phyloP scores from a whole-genome alignment of 169 alveolate genomes.

The Cryptosporidium meleagridis region DNA sequence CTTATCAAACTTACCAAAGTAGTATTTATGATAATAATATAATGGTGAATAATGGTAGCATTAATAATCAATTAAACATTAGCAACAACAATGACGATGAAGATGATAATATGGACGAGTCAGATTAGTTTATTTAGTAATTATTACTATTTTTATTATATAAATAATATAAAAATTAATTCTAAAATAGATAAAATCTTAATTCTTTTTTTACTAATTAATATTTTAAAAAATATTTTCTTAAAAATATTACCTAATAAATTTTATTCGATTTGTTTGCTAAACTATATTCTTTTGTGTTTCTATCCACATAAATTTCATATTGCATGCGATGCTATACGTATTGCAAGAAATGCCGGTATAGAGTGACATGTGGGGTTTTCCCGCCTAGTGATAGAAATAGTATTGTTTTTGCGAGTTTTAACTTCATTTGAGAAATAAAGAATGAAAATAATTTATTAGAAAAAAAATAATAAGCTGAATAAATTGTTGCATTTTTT shows the following conservation, averaged over 20 bases:
- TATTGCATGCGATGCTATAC: constrained; percentile 4
- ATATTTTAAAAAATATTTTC: background rate
- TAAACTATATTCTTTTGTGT: background rate
- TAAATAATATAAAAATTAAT: too few species aligned
- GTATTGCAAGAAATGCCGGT: constrained; percentile 14
- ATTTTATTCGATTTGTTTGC: background rate
- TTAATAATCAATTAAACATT: background rate
- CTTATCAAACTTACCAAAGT: background rate
- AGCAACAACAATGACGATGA: constrained; percentile 19
- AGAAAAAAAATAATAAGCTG: background rate
- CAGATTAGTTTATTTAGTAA: constrained; percentile 15
- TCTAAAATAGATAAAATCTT: background rate
- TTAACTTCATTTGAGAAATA: background rate
- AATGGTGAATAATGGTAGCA: background rate
- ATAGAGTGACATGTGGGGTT: constrained; percentile 46
- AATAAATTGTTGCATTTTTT: background rate
- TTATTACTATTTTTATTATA: too few species aligned
- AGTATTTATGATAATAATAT: background rate
- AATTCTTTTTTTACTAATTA: background rate
- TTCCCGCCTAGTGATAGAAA: constrained; percentile 24
- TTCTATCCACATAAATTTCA: background rate
- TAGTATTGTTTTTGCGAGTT: constrained; percentile 11
- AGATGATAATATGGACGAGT: constrained; percentile 67
- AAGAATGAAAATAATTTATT: background rate
- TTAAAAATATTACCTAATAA: background rate